Base-by-base conservation (phyloP, 2,329 filamentous ascomycete genomes). In the Neurospora sp. region DNA sequence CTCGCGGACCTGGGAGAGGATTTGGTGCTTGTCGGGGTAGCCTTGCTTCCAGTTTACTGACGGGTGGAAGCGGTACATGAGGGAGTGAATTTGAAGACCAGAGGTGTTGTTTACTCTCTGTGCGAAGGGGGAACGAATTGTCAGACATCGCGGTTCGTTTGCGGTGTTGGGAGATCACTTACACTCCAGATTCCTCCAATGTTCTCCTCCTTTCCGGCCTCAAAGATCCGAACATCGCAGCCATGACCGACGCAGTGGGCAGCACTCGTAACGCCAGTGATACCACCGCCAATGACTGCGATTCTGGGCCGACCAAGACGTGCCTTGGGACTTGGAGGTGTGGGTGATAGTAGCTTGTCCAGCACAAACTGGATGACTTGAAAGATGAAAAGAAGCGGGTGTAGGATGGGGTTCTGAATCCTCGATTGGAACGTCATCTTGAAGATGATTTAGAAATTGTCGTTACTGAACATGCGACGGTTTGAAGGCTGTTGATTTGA, bases 51-150 rank as follows among this genome's bases (percentile, higher is more conserved):
- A 96, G 72, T 86, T 84, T 1, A 96, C 87, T 0, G 90, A 91
- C 0, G 93, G 93, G 74, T 95, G 91, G 78, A 96, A 97, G 28
- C 93, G 87, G 79, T 95, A 96, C 92, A 96, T 96, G 70, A 94
- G 79, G 23, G 89, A 92, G 78, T 96, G 92, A 28, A 96, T 94
- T 76, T 96, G 92, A 0, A 96, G 85, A 17, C 91, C 88, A 0
- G 91, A 94, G 0, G 91, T 94, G 68, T 91, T 91, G 81, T 96
- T 95, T 52, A 96, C 91, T 79, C 86, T 86, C 89, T 92, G 46
- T 4, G n/a, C 33, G 28, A 33, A 36, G 5, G 1, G 3, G 58
- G 19, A 70, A 46, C 2, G 0, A 43, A 0, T 38, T 39, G 40
- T 36, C 15, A 28, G 43, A 73, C 19, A 74, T 69, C 17, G 28